phyloP scores from a whole-genome alignment of 495 filamentous ascomycete species.

The Neurospora intermedia region DNA sequence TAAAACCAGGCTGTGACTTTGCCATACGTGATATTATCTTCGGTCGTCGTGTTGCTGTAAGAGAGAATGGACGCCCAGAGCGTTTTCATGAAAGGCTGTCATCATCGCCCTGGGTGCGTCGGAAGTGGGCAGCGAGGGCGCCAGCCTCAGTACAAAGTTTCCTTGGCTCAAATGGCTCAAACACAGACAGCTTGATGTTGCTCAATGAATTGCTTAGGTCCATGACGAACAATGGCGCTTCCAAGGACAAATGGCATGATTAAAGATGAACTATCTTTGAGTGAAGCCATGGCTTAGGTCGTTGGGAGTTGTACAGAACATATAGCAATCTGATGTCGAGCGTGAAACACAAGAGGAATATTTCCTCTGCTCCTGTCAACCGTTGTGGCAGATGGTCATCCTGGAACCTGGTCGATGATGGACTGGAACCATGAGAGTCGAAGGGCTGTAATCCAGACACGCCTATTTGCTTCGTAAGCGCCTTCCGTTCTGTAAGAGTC shows the following conservation, averaged over 20 bases:
- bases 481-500: background rate
- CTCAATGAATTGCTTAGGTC: background rate
- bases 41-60: background rate
- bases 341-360: background rate
- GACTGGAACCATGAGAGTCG: background rate
- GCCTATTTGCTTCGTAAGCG: background rate
- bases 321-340: background rate
- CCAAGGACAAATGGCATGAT: background rate
- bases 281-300: background rate
- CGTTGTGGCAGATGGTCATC: background rate
- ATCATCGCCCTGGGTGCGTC: background rate
- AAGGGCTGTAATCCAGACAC: background rate
- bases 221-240: background rate
- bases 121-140: background rate
- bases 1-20: too few relatives aligned
- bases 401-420: background rate
- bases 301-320: background rate
- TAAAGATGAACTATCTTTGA: background rate
- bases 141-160: too few relatives aligned
- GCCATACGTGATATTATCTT: too few relatives aligned
- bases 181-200: background rate
- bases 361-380: background rate
- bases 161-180: too few relatives aligned
- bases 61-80: background rate
- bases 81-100: background rate